Conservation (phyloP, 208 protist species). For the Balamuthia mandrillaris region DNA sequence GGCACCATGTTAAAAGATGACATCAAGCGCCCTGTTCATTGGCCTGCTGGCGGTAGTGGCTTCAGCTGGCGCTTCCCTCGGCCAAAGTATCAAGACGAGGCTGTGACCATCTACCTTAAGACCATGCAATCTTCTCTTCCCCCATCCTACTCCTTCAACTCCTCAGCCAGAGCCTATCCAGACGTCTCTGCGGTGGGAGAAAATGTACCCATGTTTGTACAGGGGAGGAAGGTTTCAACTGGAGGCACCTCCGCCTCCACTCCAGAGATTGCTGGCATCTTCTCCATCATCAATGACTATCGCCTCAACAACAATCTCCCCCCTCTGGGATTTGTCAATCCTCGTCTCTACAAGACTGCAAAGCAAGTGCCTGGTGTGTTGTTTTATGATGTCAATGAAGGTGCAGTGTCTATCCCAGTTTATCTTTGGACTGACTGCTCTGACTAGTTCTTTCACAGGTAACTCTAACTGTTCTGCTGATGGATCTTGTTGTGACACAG, state of each 20-base stretch:
- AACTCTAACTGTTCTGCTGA: no score
- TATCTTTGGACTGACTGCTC: no score
- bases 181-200: neutral
- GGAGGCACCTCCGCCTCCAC: slow-evolving; percentile 44
- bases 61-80: neutral
- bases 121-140: slow-evolving; percentile 8
- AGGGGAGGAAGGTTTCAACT: neutral
- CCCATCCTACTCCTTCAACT: neutral
- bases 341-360: slow-evolving; percentile 36
- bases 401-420: no score
- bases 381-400: no score
- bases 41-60: slow-evolving; percentile 44
- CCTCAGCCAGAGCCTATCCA: slow-evolving; percentile 13
- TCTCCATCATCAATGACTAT: slow-evolving; percentile 48
- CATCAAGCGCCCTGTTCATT: no score
- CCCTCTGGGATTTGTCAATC: slow-evolving; percentile 51
- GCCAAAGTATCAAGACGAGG: slow-evolving; percentile 33
- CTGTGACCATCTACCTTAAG: slow-evolving; percentile 23
- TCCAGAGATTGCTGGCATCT: slow-evolving; percentile 7
- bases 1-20: no score
- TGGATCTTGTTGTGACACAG: no score
- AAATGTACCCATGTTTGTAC: neutral
- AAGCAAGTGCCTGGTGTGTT: no score
- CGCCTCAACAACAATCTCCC: neutral
- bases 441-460: no score